A percentile compares a stretch with the other conserved stretches of the same genome.
Evolutionary conservation across 768 basidiomycete genomes (phyloP).

Genomic region (Suillus lakei): DNA sequence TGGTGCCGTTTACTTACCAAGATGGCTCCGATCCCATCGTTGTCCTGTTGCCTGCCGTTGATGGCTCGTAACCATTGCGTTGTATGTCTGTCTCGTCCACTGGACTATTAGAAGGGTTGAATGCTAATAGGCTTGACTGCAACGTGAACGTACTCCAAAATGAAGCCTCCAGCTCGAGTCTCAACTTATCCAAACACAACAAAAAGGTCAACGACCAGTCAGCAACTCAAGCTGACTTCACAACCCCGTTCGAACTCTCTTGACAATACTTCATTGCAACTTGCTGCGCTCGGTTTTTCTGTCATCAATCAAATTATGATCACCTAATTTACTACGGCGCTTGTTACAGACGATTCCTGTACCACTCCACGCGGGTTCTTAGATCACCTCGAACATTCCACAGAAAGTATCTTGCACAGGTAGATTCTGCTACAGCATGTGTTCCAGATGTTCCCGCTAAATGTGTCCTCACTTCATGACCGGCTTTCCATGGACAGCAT

Average conservation of each 20-base stretch:
- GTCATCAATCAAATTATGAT: background rate
- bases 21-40: conserved; percentile 27
- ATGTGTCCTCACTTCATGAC: background rate
- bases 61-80: too few relatives aligned
- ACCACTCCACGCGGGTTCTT: too few relatives aligned
- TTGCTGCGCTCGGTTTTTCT: background rate
- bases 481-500: background rate
- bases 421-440: background rate
- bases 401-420: too few relatives aligned
- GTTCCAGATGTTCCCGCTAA: background rate
- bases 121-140: background rate
- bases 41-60: background rate
- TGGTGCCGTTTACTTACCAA: conserved; percentile 93
- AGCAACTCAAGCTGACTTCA: background rate
- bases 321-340: too few relatives aligned
- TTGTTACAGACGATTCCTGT: background rate
- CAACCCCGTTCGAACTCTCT: background rate
- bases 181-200: background rate
- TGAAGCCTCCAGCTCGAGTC: background rate
- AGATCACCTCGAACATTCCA: too few relatives aligned
- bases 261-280: background rate
- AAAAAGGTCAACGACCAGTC: background rate
- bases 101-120: conserved; percentile 7
- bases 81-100: background rate
- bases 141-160: background rate